Conservation (phyloP, 257 asterid genomes). For the Gentiana macrophylla region DNA sequence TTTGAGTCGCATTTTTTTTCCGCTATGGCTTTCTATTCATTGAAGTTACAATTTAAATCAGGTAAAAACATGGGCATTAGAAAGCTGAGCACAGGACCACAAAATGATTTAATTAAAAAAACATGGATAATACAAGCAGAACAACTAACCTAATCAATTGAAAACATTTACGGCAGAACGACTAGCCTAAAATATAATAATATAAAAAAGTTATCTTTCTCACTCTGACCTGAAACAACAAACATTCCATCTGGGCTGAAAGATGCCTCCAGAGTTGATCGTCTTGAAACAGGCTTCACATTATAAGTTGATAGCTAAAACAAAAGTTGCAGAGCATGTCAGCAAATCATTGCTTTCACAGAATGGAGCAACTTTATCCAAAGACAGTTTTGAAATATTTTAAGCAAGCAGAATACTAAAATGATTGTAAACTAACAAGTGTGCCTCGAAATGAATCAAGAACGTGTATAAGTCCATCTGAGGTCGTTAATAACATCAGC, state of each 20-base stretch:
- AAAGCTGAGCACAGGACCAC: too few relatives aligned
- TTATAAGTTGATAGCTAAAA: slow-evolving; percentile 59
- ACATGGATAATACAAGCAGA: too few relatives aligned
- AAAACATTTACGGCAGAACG: too few relatives aligned
- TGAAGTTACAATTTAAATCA: too few relatives aligned
- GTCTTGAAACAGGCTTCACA: slow-evolving; percentile 73
- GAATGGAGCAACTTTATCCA: background rate
- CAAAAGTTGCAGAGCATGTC: slow-evolving; percentile 7
- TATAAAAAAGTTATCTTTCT: background rate
- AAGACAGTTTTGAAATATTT: background rate
- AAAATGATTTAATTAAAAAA: too few relatives aligned
- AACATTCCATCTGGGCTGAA: slow-evolving; percentile 95
- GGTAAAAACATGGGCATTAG: too few relatives aligned
- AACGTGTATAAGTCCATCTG: slow-evolving; percentile 78
- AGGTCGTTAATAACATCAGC: slow-evolving; percentile 83
- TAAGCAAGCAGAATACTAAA: too few relatives aligned
- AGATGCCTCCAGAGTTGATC: slow-evolving; percentile 86
- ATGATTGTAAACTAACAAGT: slow-evolving; percentile 40
- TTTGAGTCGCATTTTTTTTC: too few relatives aligned
- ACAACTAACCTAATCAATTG: too few relatives aligned
- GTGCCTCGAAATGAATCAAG: slow-evolving; percentile 89
- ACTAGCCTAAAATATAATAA: too few relatives aligned
- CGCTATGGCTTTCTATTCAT: too few relatives aligned
- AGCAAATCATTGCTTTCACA: slow-evolving; percentile 6
- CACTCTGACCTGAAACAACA: slow-evolving; percentile 64